Evolutionary conservation across 1,139 yeast genomes (phyloP), one percentile per base, ranked within the genome.

Genomic region (Kodamaea plutei): DNA sequence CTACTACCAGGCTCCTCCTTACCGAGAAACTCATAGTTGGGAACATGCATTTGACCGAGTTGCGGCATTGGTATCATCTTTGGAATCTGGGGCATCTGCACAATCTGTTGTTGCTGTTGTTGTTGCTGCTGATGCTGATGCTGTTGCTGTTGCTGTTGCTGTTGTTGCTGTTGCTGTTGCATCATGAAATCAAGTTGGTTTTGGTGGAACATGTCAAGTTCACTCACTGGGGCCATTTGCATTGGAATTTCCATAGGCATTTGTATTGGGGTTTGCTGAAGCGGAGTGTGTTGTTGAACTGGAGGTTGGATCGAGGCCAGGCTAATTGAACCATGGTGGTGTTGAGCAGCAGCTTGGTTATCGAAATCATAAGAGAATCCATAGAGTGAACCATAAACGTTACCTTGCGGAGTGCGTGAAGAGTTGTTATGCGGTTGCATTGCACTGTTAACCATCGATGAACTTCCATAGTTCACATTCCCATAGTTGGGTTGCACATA

Each of bases 1-100:
- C 45, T 47, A 27, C 38, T 28, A n/a, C n/a, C n/a, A n/a, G 19
- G n/a, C 23, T 12, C 23, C 23, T 21, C 14, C 14, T 21, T 21
- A 25, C 18, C 21, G 3, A 21, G 8, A 9, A 25, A 9, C 18
- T 8, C 19, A 13, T 19, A 12, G 14, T 21, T 9, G 13, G 23
- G 14, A 3, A 6, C 14, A 8, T 9, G 23, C 8, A 8, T 11
- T 13, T 17, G 20, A 17, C 20, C 20, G 7, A 9, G 21, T 16
- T 15, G 25, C 12, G 20, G 20, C 20, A 19, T 14, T 5, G 20
- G 14, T n/a, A 13, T 31, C 20, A 29, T 23, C 23, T 29, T 10
- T 19, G 27, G 11, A 13, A 28, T 26, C 20, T 29, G 18, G 28
- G n/a, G 9, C 29, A 8, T 23, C 21, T 28, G 25, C 20, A 9